Conservation (phyloP, 805 yeast genomes). For the Hanseniaspora pseudoguilliermondii region DNA sequence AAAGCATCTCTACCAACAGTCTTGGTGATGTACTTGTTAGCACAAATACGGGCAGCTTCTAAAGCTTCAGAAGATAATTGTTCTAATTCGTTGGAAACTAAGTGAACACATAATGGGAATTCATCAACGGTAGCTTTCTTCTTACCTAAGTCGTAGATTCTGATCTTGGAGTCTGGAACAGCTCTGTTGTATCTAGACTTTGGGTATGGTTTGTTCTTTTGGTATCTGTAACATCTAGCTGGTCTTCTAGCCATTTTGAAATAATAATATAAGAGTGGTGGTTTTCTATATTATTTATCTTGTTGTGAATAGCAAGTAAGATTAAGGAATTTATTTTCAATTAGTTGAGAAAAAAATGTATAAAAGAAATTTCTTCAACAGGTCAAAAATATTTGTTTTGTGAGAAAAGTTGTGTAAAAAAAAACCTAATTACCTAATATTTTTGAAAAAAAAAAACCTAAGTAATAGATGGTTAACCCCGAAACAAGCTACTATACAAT, state of each 20-base stretch:
- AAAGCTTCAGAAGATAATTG: slow-evolving; percentile 99
- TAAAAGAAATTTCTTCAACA: no score
- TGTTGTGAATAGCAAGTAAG: no score
- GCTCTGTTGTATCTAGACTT: slow-evolving; percentile 99
- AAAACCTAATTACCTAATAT: no score
- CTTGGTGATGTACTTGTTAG: slow-evolving; percentile 98
- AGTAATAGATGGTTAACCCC: no score
- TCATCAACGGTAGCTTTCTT: slow-evolving; percentile 99
- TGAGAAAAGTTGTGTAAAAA: no score
- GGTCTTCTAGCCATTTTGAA: slow-evolving; percentile 99
- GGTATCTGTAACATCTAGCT: slow-evolving; percentile 99
- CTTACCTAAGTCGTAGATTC: slow-evolving; percentile 98
- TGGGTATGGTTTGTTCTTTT: slow-evolving; percentile 99
- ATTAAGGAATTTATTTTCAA: no score
- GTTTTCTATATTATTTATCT: not conserved
- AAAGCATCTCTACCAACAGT: slow-evolving; percentile 96
- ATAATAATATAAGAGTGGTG: slow-evolving; percentile 14
- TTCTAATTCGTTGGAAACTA: slow-evolving; percentile 98
- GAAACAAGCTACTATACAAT: not conserved
- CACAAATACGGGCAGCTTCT: slow-evolving; percentile 99
- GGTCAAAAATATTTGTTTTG: no score
- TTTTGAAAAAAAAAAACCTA: no score
- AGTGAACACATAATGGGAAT: slow-evolving; percentile 98
- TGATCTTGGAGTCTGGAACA: slow-evolving; percentile 99
- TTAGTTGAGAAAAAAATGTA: no score